Base-by-base conservation (phyloP, 768 basidiomycete species). In the Mycena vitilis region DNA sequence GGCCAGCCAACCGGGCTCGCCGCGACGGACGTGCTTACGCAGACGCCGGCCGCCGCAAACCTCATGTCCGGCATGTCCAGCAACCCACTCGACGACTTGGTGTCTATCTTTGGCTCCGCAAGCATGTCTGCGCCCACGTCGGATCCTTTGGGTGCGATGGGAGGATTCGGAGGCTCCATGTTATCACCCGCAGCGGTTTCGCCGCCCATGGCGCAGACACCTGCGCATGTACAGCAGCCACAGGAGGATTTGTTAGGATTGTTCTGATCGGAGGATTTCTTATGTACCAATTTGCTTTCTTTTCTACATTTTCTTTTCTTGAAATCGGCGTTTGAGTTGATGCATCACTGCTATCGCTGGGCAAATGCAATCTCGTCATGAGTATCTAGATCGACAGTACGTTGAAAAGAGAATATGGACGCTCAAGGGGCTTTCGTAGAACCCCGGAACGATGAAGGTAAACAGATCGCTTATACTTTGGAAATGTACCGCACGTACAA, bases 71-170 rank as follows among this genome's bases (percentile, higher is more conserved):
- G 92, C 9, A 92, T 91, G 30, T 95, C 95, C 18, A 87, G 87
- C 67, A 98, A 98, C 76, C 96, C 96, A 0, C 83, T 97, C 53
- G 96, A 97, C 78, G 96, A 98, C 77, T 85, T 98, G 12, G 95
- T 97, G 25, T 96, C 95, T 15, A 94, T 98, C 73, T 98, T 98
- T 76, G 95, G 94, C 16, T 83, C 78, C 75, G 81, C 74, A 75
- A 82, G 70, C 77, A 79, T 67, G 78, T 80, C 23, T 76, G 54
- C 54, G 37, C 54, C 54, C 8, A 74, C 63, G 20, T 30, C 60
- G 49, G 58, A 63, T 60, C 60, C 63, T 8, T 25, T 69, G 63
- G 48, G n/a, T 16, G 44, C 68, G 37, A 64, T 69, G 25, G 51
- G 65, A 18, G 66, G 51, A 37, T 45, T 45, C 44, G 44, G 44